These are phyloP conservation scores for Vanrija sp. DNA, from an alignment of 1,284 basidiomycete genomes.

Conservation along the genomic window DNA sequence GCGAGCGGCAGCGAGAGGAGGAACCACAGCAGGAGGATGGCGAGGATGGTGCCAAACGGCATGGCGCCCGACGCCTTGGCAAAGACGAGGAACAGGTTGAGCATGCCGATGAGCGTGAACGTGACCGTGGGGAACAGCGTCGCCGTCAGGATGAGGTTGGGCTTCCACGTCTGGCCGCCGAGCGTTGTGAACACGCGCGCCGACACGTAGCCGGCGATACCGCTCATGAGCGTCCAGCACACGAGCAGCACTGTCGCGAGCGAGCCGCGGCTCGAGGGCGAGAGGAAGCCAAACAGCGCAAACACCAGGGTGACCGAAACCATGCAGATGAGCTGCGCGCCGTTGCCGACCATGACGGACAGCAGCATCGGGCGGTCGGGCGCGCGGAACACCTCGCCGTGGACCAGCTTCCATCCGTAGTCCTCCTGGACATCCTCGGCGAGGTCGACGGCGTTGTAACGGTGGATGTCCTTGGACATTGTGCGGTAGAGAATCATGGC, in stretches of 20 bases:
- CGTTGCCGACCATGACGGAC: slow-evolving; percentile 83
- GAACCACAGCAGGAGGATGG: slow-evolving; percentile 91
- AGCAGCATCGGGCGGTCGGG: slow-evolving; percentile 75
- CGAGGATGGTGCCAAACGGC: slow-evolving; percentile 87
- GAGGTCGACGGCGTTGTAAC: slow-evolving; percentile 94
- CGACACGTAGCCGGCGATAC: slow-evolving; percentile 85
- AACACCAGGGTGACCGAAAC: slow-evolving; percentile 86
- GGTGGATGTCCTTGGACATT: slow-evolving; percentile 83
- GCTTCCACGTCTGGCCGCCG: slow-evolving; percentile 73
- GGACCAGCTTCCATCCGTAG: slow-evolving; percentile 90
- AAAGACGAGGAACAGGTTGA: slow-evolving; percentile 80
- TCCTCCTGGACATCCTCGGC: slow-evolving; percentile 97
- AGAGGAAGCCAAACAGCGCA: slow-evolving; percentile 94
- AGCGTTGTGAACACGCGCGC: slow-evolving; percentile 77
- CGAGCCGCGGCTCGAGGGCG: slow-evolving; percentile 90
- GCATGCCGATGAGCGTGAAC: slow-evolving; percentile 74
- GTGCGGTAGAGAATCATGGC: slow-evolving; percentile 83
- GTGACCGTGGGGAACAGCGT: slow-evolving; percentile 79
- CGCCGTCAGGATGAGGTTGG: slow-evolving; percentile 82
- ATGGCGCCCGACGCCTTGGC: slow-evolving; percentile 91
- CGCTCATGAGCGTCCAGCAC: slow-evolving; percentile 91
- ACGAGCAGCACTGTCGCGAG: slow-evolving; percentile 95
- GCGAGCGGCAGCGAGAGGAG: slow-evolving; percentile 80
- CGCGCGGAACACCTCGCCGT: slow-evolving; percentile 91
- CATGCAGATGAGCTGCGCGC: slow-evolving; percentile 86